phyloP scores from a whole-genome alignment of 257 asterid genomes.

The Thymus mandschuricus region DNA sequence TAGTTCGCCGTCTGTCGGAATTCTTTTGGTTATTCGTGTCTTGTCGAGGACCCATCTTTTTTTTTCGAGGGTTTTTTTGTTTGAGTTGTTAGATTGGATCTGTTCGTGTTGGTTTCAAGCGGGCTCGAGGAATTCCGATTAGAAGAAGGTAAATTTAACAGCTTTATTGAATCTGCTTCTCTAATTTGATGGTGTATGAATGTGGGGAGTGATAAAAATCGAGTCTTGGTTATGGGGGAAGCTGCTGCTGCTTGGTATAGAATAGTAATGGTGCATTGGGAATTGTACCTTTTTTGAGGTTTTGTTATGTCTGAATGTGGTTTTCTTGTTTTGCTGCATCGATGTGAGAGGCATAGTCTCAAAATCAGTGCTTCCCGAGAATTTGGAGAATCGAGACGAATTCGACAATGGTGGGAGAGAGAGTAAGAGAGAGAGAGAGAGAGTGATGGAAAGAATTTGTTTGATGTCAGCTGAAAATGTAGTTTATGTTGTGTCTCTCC shows the following conservation, averaged over 20 bases:
- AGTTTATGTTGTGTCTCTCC: neutral
- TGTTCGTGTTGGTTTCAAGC: constrained; percentile 34
- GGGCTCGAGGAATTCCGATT: constrained; percentile 33
- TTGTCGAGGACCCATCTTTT: constrained; percentile 31
- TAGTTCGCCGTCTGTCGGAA: constrained; percentile 27
- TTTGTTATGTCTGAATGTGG: constrained; percentile 28
- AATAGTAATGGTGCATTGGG: constrained; percentile 33
- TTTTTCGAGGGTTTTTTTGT: constrained; percentile 30
- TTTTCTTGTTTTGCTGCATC: constrained; percentile 32
- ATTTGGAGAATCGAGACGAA: constrained; percentile 29
- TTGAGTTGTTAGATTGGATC: constrained; percentile 53
- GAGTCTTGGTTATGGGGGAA: constrained; percentile 33
- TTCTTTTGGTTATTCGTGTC: constrained; percentile 29
- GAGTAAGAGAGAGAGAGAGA: constrained; percentile 1
- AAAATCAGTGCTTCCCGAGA: constrained; percentile 34
- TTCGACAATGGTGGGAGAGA: constrained; percentile 7
- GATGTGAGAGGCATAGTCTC: constrained; percentile 29
- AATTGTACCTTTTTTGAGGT: constrained; percentile 29
- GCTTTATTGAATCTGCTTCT: constrained; percentile 27
- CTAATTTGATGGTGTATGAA: neutral
- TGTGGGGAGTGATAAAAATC: constrained; percentile 24
- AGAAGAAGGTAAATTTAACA: constrained; percentile 35
- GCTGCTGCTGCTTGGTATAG: constrained; percentile 21
- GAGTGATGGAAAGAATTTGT: constrained; percentile 13
- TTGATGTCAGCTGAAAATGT: constrained; percentile 22